These are phyloP conservation scores for Geopyxis carbonaria DNA, from an alignment of 495 filamentous ascomycete species.

Conservation along the genomic window DNA sequence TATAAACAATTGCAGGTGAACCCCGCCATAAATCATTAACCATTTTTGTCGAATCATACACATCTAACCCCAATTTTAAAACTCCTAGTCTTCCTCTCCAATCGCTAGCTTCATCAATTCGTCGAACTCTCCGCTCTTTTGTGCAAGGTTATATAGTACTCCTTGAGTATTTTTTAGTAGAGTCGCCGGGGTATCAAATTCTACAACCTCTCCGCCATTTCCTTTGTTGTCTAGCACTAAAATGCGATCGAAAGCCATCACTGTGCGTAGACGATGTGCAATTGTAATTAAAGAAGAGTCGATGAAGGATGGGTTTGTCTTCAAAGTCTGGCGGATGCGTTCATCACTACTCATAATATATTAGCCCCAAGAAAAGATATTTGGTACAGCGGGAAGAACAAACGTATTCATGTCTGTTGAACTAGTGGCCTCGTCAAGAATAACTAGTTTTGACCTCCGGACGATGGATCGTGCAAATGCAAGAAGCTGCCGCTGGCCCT, in stretches of 20 bases:
- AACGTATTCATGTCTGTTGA: slow-evolving; percentile 18
- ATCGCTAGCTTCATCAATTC: slow-evolving; percentile 26
- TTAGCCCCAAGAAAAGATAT: background rate
- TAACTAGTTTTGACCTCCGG: slow-evolving; percentile 18
- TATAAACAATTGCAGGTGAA: no score
- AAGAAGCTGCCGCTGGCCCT: slow-evolving; percentile 19
- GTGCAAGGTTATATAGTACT: slow-evolving; percentile 13
- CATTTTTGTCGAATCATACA: no score
- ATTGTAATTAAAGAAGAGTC: slow-evolving; percentile 20
- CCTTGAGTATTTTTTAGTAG: slow-evolving; percentile 13
- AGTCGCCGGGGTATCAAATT: slow-evolving; percentile 19
- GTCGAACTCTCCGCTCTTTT: slow-evolving; percentile 21
- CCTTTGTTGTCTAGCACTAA: slow-evolving; percentile 20
- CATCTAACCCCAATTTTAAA: no score
- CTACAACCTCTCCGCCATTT: slow-evolving; percentile 18
- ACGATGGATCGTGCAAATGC: slow-evolving; percentile 20
- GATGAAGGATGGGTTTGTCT: slow-evolving; percentile 10
- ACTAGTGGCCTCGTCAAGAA: slow-evolving; percentile 22
- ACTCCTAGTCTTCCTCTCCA: no score
- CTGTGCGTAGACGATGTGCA: slow-evolving; percentile 17
- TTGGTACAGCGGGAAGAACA: slow-evolving; percentile 4
- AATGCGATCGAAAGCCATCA: slow-evolving; percentile 19
- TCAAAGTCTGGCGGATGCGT: slow-evolving; percentile 15
- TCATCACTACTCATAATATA: slow-evolving; percentile 12
- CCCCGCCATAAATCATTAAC: no score